Conservation (phyloP, 768 basidiomycete genomes). For the Lactarius psammicola region DNA sequence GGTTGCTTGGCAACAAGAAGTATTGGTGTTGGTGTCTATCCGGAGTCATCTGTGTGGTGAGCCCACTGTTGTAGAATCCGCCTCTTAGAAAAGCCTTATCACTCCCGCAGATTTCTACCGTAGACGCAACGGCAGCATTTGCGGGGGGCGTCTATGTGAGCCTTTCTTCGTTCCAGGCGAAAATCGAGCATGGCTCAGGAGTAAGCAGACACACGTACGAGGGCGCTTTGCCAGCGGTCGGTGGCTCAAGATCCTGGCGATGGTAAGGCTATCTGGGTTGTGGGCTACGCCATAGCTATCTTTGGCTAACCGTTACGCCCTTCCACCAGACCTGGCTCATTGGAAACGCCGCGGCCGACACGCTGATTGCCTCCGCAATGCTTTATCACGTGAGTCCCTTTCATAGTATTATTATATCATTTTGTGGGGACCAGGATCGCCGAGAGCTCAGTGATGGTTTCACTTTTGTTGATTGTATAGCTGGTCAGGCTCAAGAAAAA, state of each 20-base stretch:
- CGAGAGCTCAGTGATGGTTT: neutral
- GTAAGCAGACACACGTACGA: neutral
- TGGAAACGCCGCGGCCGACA: constrained; percentile 4
- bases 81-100: neutral
- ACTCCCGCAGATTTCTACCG: neutral
- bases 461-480: neutral
- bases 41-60: constrained; percentile 9
- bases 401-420: too few species aligned
- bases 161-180: too few species aligned
- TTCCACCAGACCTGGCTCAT: constrained; percentile 11
- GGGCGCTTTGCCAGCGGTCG: neutral
- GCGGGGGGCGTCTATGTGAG: constrained; percentile 2
- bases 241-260: neutral
- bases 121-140: constrained; percentile 3
- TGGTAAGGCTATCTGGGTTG: neutral
- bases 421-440: too few species aligned
- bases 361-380: constrained; percentile 14
- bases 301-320: neutral
- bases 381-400: constrained; percentile 2
- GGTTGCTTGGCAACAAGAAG: neutral
- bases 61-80: neutral
- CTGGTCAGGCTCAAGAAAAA: neutral
- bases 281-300: too few species aligned
- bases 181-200: neutral
- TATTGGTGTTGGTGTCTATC: neutral